Evolutionary conservation across 2,329 filamentous ascomycete species (phyloP).

Genomic region (Amesomyces nigricolor): DNA sequence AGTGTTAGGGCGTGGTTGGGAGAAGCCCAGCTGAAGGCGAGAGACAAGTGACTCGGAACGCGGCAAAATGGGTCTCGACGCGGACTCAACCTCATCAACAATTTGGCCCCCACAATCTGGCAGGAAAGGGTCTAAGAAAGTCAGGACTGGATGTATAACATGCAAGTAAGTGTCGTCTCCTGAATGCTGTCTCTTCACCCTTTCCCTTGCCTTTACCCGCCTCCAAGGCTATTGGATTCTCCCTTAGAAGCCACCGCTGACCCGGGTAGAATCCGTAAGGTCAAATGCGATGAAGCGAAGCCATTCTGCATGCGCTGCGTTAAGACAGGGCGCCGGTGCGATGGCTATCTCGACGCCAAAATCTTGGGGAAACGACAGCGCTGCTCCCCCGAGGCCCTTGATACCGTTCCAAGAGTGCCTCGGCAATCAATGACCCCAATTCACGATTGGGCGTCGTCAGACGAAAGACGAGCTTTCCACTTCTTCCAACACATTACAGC

Average conservation of each 20-base stretch:
- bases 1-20: neutral
- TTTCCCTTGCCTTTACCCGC: neutral
- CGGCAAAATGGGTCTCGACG: conserved; percentile 20
- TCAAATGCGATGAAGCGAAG: conserved; percentile 53
- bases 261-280: conserved; percentile 43
- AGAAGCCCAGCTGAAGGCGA: neutral
- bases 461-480: conserved; percentile 35
- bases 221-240: neutral
- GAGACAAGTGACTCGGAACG: neutral
- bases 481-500: conserved; percentile 38
- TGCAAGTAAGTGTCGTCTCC: conserved; percentile 44
- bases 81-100: conserved; percentile 18
- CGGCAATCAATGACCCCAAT: conserved; percentile 23
- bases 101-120: conserved; percentile 21
- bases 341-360: conserved; percentile 42
- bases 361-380: conserved; percentile 27
- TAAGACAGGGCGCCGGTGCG: conserved; percentile 51
- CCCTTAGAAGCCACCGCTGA: conserved; percentile 9
- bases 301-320: conserved; percentile 49
- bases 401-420: conserved; percentile 10
- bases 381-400: conserved; percentile 11
- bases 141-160: conserved; percentile 47
- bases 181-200: neutral
- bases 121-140: conserved; percentile 41
- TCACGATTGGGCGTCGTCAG: conserved; percentile 28